Base-by-base conservation (phyloP, 2,329 filamentous ascomycete species). In the Diplocarpon rosae region DNA sequence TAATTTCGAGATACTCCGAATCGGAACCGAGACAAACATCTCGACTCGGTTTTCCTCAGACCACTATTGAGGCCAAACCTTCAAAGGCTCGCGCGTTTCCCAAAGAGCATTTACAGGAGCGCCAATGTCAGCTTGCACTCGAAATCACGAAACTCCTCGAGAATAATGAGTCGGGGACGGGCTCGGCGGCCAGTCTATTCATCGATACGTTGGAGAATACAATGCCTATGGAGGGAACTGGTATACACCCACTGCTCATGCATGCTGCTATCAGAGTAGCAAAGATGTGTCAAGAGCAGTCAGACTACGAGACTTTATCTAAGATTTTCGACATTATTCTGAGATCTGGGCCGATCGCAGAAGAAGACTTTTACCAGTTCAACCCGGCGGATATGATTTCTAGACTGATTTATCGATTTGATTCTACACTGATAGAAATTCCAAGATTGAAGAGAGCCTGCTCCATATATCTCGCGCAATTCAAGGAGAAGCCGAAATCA, bases 401-500 rank as follows among this genome's bases (percentile, higher is more conserved):
- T 28, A 37, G 45, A 10, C 33, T 57, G 14, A 12, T 36, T 11
- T 29, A 14, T 29, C 16, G 56, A 7, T 7, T 7, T 7, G 20
- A 7, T 24, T 3, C 4, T 24, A 3, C 20, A 7, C 7, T 24
- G 20, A 24, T 24, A 4, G 20, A 24, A 24, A 4, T 3, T 24
- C 20, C 7, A 24, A 24, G 7, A 24, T 24, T 61, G 13, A 36
- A 34, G 24, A 56, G 54, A 37, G 57, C 54, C 4, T 44, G 46
- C 5, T 42, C 45, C 6, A 47, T 62, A 28, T 62, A 55, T 39
- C 48, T 61, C 7, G 46, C 50, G 13, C 43, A 52, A 12, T 56
- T 58, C 31, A 49, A 39, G 13, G 43, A 52, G 9, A 50, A 54
- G 16, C 54, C 53, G 3, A 42, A 38, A 20, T 17, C 10, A 14